These are phyloP conservation scores for Trametes pubescens DNA, from an alignment of 1,284 basidiomycete species.

Conservation along the genomic window DNA sequence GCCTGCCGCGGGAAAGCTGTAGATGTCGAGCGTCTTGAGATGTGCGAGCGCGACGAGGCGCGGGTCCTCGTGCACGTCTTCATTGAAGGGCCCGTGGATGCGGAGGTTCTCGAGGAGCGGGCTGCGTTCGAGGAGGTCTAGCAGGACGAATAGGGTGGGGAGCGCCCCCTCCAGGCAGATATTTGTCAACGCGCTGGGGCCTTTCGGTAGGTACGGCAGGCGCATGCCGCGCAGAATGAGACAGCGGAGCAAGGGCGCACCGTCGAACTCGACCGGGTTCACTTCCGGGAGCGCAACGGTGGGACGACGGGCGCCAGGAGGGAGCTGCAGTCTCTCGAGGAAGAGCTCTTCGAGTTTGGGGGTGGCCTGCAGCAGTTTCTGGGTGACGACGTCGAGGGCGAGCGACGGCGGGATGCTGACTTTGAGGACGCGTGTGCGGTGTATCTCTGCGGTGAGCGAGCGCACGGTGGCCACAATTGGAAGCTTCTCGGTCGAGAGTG, in stretches of 20 bases:
- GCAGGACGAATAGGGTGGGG: neutral
- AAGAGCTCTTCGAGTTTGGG: neutral
- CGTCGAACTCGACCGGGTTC: neutral
- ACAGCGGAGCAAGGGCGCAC: neutral
- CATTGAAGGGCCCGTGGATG: neutral
- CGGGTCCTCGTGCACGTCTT: neutral
- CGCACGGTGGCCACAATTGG: neutral
- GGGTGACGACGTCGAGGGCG: neutral
- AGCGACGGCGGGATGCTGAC: neutral
- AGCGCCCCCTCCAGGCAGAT: neutral
- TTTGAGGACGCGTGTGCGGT: neutral
- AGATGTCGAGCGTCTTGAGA: neutral
- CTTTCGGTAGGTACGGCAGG: neutral
- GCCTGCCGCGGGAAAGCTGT: neutral
- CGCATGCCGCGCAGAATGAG: neutral
- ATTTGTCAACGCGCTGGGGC: neutral
- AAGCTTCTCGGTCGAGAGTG: neutral
- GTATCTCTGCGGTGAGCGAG: neutral
- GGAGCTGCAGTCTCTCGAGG: neutral
- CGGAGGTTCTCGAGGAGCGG: neutral
- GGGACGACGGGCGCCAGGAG: neutral
- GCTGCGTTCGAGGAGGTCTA: slow-evolving; percentile 2
- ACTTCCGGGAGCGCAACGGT: neutral
- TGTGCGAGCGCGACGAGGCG: neutral
- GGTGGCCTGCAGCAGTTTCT: neutral